Evolutionary conservation across 179 eudicot species (phyloP).

Genomic region (Actinidia chinensis): DNA sequence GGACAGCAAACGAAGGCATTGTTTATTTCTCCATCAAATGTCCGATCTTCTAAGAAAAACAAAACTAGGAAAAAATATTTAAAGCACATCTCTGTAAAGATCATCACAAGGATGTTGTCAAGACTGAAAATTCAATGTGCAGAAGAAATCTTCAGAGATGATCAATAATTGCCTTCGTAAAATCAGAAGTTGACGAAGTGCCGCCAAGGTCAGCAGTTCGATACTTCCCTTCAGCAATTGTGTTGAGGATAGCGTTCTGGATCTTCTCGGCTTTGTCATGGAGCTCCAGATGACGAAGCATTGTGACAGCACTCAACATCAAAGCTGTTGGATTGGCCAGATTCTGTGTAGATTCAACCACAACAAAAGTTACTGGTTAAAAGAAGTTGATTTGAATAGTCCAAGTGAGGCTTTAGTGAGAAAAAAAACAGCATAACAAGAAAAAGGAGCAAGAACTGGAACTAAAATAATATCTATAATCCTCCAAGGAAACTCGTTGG

Average conservation of each 20-base stretch:
- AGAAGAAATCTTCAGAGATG: conserved; percentile 51
- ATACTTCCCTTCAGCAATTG: conserved; percentile 88
- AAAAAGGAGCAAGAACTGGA: neutral
- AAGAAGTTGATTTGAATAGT: neutral
- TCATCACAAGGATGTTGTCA: conserved; percentile 5
- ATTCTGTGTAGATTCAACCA: conserved; percentile 42
- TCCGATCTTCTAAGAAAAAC: neutral
- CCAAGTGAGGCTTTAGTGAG: neutral
- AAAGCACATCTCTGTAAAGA: neutral
- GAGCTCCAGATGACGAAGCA: conserved; percentile 86
- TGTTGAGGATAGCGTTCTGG: conserved; percentile 74
- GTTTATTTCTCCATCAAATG: neutral
- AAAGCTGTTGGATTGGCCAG: conserved; percentile 97
- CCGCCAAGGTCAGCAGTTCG: conserved; percentile 97
- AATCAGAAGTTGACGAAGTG: conserved; percentile 66
- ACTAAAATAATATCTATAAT: neutral
- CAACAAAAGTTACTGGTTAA: neutral
- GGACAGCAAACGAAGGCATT: neutral
- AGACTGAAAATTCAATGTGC: conserved; percentile 3
- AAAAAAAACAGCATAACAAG: neutral
- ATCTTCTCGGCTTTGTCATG: conserved; percentile 80
- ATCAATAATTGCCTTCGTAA: conserved; percentile 83
- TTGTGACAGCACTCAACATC: conserved; percentile 77
- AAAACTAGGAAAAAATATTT: neutral
- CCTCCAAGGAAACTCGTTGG: neutral